Evolutionary conservation across 169 alveolate species (phyloP), one percentile per base, ranked within the genome.

Genomic region (Babesia ovata): DNA sequence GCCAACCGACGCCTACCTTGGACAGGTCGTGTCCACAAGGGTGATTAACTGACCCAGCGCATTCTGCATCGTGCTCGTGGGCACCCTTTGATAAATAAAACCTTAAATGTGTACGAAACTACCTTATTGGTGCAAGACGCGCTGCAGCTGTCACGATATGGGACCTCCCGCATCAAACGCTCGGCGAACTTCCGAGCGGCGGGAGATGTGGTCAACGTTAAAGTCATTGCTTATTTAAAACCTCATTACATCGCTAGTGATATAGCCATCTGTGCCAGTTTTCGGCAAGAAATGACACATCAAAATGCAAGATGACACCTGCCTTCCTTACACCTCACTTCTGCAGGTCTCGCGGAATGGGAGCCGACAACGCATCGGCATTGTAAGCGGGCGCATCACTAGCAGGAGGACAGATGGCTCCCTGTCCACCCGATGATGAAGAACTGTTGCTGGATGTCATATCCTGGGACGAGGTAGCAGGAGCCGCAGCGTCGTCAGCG

Each of bases 111-210:
- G 50, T 42, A n/a, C 17, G 10, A 58, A 33, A 16, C 14, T 22
- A 58, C 66, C 66, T 22, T 14, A 14, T 58, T 10, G 66, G 66
- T 2, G 44, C 66, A 28, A 4, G 33, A 13, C 13, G 44, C 50
- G 24, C 50, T n/a, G 66, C 66, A 9, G 21, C 66, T n/a, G 44
- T 58, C 28, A 49, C 49, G 13, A 21, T 9, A 1, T 0, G 76
- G 76, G 46, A 44, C 12, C 28, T 67, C 76, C 54, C 12, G 53
- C 58, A 49, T 14, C 19, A 67, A 22, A 17, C 76, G 76, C 52
- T 67, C 65, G 45, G 76, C 76, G 48, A 67, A 52, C 14, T 14
- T 29, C 39, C 76, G 54, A 11, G 76, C 76, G 22, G 42, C 22
- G 48, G 0, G 28, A 7, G 66, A 26, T 0, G 76, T 67, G 21